These are phyloP conservation scores for Ceratobasidium sp. DNA, from an alignment of 1,284 basidiomycete genomes.

Conservation along the genomic window DNA sequence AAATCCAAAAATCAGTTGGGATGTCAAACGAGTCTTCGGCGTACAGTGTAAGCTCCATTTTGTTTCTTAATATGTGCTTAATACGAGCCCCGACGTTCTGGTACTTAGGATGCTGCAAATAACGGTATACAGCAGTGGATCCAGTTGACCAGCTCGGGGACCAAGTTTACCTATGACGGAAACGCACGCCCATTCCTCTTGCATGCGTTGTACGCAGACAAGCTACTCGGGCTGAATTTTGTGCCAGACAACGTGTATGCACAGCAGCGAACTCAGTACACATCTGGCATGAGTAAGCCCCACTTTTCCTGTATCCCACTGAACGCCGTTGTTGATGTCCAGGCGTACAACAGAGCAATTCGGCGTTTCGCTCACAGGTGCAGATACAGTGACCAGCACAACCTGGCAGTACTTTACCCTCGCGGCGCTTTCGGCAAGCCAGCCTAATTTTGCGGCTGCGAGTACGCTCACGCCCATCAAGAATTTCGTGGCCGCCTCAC, in stretches of 20 bases:
- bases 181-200: constrained; percentile 13
- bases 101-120: constrained; percentile 18
- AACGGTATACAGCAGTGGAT: constrained; percentile 33
- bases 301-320: background rate
- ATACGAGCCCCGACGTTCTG: background rate
- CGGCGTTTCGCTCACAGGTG: constrained; percentile 14
- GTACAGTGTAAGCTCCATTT: background rate
- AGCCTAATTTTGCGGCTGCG: background rate
- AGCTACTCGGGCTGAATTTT: constrained; percentile 36
- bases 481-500: background rate
- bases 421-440: constrained; percentile 8
- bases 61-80: too few species aligned
- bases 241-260: constrained; percentile 33
- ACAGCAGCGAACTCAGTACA: constrained; percentile 17
- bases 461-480: constrained; percentile 20
- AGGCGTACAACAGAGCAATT: constrained; percentile 13
- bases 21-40: constrained; percentile 37
- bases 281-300: constrained; percentile 16
- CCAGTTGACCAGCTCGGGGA: constrained; percentile 24
- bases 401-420: constrained; percentile 36
- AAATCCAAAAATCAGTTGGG: constrained; percentile 33
- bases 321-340: background rate
- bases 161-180: constrained; percentile 24
- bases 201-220: constrained; percentile 28
- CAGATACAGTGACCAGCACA: constrained; percentile 8